phyloP scores from a whole-genome alignment of 345 rosid genomes.

The Euphorbia tirucalli region DNA sequence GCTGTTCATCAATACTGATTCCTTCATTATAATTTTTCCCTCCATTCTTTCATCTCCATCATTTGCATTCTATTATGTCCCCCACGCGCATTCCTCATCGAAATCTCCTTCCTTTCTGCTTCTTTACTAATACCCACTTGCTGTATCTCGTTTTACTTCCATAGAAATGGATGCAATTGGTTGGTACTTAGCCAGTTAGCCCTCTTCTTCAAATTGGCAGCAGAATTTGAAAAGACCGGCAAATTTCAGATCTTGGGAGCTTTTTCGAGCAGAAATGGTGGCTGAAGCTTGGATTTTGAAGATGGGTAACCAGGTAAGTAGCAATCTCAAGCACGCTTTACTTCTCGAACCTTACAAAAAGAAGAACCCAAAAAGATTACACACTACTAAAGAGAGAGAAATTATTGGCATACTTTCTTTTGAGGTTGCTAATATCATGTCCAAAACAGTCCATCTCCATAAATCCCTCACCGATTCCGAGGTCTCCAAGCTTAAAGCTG shows the following conservation, averaged over 20 bases:
- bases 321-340: conserved; percentile 79
- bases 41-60: neutral
- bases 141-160: neutral
- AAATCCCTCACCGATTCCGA: conserved; percentile 74
- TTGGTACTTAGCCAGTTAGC: too few relatives aligned
- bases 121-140: neutral
- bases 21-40: neutral
- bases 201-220: neutral
- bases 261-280: conserved; percentile 75
- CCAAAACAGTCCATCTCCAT: conserved; percentile 79
- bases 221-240: neutral
- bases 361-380: conserved; percentile 32
- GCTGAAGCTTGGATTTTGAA: conserved; percentile 91
- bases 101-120: neutral
- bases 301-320: conserved; percentile 95
- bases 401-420: conserved; percentile 80
- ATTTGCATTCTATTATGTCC: conserved; percentile 5
- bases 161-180: neutral
- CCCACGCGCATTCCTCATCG: too few relatives aligned
- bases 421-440: conserved; percentile 87
- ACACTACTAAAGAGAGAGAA: conserved; percentile 49
- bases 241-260: conserved; percentile 15
- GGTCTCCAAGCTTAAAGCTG: conserved; percentile 66
- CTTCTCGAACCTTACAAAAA: conserved; percentile 51
- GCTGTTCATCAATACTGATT: neutral